Evolutionary conservation across 2,329 filamentous ascomycete genomes (phyloP).

Genomic region (Chaetomiaceae sp.): DNA sequence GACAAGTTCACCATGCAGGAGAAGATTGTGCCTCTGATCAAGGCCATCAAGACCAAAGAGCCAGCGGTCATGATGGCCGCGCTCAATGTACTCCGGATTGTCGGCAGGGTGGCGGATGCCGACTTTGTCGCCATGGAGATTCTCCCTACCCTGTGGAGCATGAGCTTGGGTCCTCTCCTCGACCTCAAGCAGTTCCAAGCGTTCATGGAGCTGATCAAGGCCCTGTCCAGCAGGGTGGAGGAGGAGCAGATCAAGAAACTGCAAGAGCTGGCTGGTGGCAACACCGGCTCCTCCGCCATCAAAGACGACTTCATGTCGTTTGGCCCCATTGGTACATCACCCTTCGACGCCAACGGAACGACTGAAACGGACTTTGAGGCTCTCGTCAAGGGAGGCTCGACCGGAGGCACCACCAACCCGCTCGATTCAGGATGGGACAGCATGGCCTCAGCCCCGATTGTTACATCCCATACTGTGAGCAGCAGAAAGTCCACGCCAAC

Average conservation of each 20-base stretch:
- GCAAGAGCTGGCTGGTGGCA: constrained; percentile 69
- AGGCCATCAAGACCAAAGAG: constrained; percentile 95
- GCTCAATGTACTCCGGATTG: constrained; percentile 75
- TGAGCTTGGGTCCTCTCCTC: constrained; percentile 84
- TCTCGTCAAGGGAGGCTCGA: constrained; percentile 73
- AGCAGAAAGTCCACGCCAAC: constrained; percentile 38
- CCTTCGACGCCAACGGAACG: constrained; percentile 50
- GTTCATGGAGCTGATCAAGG: constrained; percentile 87
- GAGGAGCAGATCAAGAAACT: constrained; percentile 85
- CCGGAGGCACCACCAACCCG: constrained; percentile 34
- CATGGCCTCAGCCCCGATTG: constrained; percentile 29
- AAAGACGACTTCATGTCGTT: constrained; percentile 68
- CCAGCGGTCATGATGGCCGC: constrained; percentile 96
- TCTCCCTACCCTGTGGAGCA: constrained; percentile 83
- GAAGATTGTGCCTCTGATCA: constrained; percentile 86
- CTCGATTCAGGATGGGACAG: constrained; percentile 51
- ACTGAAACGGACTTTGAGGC: constrained; percentile 77
- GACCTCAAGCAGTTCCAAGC: constrained; percentile 82
- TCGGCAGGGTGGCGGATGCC: constrained; percentile 75
- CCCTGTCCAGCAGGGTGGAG: constrained; percentile 74
- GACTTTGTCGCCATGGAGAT: constrained; percentile 93
- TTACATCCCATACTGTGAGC: constrained; percentile 34
- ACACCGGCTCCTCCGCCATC: constrained; percentile 44
- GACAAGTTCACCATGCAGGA: constrained; percentile 99
- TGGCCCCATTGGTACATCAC: constrained; percentile 59